phyloP scores from a whole-genome alignment of 202 grass and related monocot species.

The Brachypodium distachyon region DNA sequence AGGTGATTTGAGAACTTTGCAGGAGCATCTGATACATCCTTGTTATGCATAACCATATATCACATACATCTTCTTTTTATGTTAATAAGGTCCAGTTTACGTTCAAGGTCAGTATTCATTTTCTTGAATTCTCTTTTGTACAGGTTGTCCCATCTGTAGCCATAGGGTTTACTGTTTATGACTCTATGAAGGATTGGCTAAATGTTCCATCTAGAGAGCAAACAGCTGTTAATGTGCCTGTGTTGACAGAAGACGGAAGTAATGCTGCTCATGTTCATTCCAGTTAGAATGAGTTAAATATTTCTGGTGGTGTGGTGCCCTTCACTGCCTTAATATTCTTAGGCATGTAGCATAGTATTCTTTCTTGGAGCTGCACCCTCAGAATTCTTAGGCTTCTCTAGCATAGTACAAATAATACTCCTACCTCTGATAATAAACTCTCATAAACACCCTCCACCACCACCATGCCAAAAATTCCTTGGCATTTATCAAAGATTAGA shows the following conservation, averaged over 20 bases:
- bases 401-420: conserved; percentile 3
- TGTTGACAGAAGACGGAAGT: conserved; percentile 55
- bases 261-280: conserved; percentile 44
- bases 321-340: conserved; percentile 11
- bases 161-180: conserved; percentile 89
- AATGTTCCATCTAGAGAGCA: conserved; percentile 84
- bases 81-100: neutral
- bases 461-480: conserved; percentile 9
- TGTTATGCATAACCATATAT: neutral
- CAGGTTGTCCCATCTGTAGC: conserved; percentile 91
- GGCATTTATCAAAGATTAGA: no score
- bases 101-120: neutral
- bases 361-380: conserved; percentile 22
- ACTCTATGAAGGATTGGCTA: conserved; percentile 79
- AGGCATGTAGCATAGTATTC: conserved; percentile 34
- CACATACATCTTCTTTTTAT: neutral
- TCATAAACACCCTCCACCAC: neutral
- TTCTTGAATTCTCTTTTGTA: conserved; percentile 1
- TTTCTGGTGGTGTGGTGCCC: neutral
- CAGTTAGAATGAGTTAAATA: conserved; percentile 25
- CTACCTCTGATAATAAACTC: conserved; percentile 4
- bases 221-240: conserved; percentile 23
- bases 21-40: no score
- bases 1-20: no score
- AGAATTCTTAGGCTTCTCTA: conserved; percentile 14